A percentile compares a stretch with the other conserved stretches of the same genome.
Conservation (phyloP, 2,329 filamentous ascomycete species). For the Fusarium denticulatum region DNA sequence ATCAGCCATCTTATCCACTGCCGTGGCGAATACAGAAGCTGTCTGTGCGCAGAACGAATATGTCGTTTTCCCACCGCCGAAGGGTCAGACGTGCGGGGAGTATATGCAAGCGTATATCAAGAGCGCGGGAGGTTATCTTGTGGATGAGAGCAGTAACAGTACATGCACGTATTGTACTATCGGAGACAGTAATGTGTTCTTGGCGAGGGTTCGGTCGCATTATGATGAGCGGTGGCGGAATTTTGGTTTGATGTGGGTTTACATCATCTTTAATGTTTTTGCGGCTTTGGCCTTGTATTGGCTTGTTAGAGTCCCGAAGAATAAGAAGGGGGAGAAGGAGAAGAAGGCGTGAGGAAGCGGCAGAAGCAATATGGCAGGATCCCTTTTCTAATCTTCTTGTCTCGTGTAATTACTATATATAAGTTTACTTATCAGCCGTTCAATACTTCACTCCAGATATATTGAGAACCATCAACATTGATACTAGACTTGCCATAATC, state of each 20-base stretch:
- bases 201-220: slow-evolving; percentile 58
- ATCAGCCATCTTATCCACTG: slow-evolving; percentile 74
- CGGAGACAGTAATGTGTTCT: slow-evolving; percentile 61
- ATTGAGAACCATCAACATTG: not conserved
- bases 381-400: rapidly evolving
- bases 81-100: slow-evolving; percentile 65
- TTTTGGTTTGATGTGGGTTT: slow-evolving; percentile 71
- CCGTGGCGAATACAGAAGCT: slow-evolving; percentile 73
- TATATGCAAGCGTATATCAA: slow-evolving; percentile 66
- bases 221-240: slow-evolving; percentile 74
- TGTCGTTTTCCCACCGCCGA: slow-evolving; percentile 70
- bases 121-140: slow-evolving; percentile 62
- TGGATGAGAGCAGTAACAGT: slow-evolving; percentile 56
- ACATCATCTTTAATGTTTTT: slow-evolving; percentile 67
- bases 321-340: slow-evolving; percentile 43
- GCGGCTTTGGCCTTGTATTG: slow-evolving; percentile 67
- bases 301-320: slow-evolving; percentile 60
- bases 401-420: not conserved
- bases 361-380: rapidly evolving
- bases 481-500: not conserved
- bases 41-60: slow-evolving; percentile 76
- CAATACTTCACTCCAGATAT: not conserved
- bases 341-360: not conserved
- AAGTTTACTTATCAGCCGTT: not conserved
- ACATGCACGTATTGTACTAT: slow-evolving; percentile 67